Evolutionary conservation across 768 basidiomycete genomes (phyloP).

Genomic region (Mrakia blollopis): DNA sequence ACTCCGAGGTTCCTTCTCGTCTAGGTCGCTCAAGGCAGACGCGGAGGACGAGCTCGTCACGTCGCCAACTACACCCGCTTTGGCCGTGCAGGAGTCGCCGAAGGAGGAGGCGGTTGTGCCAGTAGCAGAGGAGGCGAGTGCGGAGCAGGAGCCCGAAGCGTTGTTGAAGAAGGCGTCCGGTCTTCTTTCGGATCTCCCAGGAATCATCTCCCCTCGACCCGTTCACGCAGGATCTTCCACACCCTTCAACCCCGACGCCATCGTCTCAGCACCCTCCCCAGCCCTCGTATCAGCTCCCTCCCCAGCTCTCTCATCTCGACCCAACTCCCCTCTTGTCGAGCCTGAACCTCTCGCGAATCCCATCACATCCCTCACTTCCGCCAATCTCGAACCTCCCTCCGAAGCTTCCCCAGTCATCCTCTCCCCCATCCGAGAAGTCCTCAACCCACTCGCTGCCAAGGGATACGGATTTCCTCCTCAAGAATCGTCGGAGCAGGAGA

Average conservation of each 20-base stretch:
- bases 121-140: background rate
- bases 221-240: background rate
- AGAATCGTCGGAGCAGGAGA: background rate
- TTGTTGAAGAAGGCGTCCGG: background rate
- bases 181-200: background rate
- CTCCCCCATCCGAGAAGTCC: background rate
- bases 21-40: background rate
- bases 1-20: background rate
- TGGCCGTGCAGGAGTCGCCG: background rate
- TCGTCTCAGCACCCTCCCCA: background rate
- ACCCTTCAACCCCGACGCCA: background rate
- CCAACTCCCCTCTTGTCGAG: background rate
- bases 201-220: background rate
- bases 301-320: background rate
- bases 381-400: constrained; percentile 6
- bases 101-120: background rate
- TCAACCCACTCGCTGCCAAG: background rate
- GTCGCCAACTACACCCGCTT: too few species aligned
- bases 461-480: background rate
- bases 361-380: constrained; percentile 9
- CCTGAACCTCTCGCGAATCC: background rate
- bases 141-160: background rate
- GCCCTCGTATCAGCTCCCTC: background rate
- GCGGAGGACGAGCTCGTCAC: background rate
- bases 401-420: constrained; percentile 5